A percentile compares a stretch with the other conserved stretches of the same genome.
Conservation (phyloP, 192 early-diverging fungal species). For the Coemansia sp. region DNA sequence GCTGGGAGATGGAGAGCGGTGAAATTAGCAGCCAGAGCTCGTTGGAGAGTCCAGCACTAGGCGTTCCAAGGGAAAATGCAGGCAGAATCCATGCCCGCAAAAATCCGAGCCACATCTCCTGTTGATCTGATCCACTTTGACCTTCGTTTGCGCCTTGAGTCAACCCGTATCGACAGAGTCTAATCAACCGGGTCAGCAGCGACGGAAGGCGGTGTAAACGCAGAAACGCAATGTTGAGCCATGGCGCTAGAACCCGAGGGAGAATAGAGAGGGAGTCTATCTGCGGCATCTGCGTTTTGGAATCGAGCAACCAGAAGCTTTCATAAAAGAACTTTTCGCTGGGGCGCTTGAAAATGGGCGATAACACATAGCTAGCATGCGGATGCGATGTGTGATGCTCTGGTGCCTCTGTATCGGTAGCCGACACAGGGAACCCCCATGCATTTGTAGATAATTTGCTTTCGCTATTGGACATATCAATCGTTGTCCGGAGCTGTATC, state of each 20-base stretch:
- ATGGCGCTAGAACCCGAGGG: slow-evolving; percentile 43
- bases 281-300: slow-evolving; percentile 18
- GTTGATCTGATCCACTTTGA: neutral
- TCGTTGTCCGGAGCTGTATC: slow-evolving; percentile 1
- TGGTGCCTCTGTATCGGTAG: neutral
- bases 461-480: neutral
- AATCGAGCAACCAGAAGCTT: slow-evolving; percentile 46
- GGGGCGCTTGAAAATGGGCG: slow-evolving; percentile 25
- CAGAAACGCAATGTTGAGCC: slow-evolving; percentile 42
- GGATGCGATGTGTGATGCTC: neutral
- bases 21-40: slow-evolving; percentile 50
- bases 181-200: slow-evolving; percentile 36
- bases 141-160: slow-evolving; percentile 5
- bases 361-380: slow-evolving; percentile 21
- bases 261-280: slow-evolving; percentile 14
- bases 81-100: slow-evolving; percentile 50
- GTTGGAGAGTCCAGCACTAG: slow-evolving; percentile 46
- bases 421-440: slow-evolving; percentile 16
- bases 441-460: neutral
- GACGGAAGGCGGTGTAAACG: slow-evolving; percentile 32
- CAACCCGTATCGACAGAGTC: slow-evolving; percentile 45
- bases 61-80: slow-evolving; percentile 34
- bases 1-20: slow-evolving; percentile 25
- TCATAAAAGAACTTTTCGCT: slow-evolving; percentile 52
- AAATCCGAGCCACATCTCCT: slow-evolving; percentile 25